Evolutionary conservation across 805 yeast genomes (phyloP), one percentile per base, ranked within the genome.

Genomic region (Vanderwaltozyma yarrowii): DNA sequence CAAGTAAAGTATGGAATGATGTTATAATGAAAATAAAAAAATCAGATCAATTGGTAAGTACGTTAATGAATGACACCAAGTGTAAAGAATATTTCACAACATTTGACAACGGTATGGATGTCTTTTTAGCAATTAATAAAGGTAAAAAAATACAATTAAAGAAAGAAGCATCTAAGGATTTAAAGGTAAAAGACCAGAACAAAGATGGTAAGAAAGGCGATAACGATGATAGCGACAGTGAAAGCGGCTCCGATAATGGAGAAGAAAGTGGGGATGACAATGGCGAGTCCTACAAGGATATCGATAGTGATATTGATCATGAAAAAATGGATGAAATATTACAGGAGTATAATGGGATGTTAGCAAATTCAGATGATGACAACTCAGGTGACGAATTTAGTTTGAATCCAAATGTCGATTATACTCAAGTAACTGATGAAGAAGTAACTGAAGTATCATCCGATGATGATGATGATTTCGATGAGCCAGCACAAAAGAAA

Each of bases 371-470:
- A 5, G 67, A 56, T 37, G 65, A 61, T 7, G 73, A 69, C 31
- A 73, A 68, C 19, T 69, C 66, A 4, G 62, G 54, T 10, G 62
- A 60, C 32, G 64, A 64, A 12, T 51, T 59, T 17, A 31, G 34
- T 9, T 40, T 49, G n/a, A 61, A 61, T 28, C 51, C 52, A 1
- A 36, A 42, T 28, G 40, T 55, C 20, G 47, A 58, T 34, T 58
- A 79, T 49, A 74, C 74, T 49, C 73, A 74, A 50, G 68, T 77
- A 5, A 78, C 87, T 0, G 88, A 80, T 52, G 78, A 74, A 44
- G 84, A 78, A 43, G 71, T 74, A 8, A 59, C 49, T 7, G 51
- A 52, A 14, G 51, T 49, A n/a, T 56, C 47, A 2, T 52, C 59
- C n/a, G 71, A 66, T 38, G 76, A 69, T 41, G 68, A 67, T 36